A percentile compares a stretch with the other conserved stretches of the same genome.
Evolutionary conservation across 2,329 filamentous ascomycete genomes (phyloP).

Genomic region (Rhynchosporium agropyri): DNA sequence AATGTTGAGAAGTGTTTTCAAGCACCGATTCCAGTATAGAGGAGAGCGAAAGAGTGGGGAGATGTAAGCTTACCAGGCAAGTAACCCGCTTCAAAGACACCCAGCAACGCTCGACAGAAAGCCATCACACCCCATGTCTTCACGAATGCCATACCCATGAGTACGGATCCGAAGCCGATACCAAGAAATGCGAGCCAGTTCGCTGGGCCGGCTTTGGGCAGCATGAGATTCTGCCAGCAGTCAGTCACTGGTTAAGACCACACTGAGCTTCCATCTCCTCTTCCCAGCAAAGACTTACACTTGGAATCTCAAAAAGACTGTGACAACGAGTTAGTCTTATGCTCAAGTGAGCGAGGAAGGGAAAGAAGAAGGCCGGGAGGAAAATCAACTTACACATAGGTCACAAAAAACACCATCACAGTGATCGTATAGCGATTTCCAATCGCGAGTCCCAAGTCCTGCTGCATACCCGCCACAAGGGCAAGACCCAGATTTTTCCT

Average conservation of each 20-base stretch:
- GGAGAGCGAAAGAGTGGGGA: neutral
- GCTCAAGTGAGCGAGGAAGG: neutral
- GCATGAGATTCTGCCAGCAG: slow-evolving; percentile 9
- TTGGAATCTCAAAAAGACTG: slow-evolving; percentile 17
- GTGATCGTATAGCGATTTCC: slow-evolving; percentile 14
- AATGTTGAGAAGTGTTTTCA: too few species aligned
- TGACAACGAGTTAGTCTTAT: neutral
- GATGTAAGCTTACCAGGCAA: slow-evolving; percentile 23
- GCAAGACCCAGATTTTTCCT: slow-evolving; percentile 73
- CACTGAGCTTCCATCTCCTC: neutral
- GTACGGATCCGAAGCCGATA: slow-evolving; percentile 12
- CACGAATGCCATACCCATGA: slow-evolving; percentile 40
- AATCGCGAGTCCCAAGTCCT: slow-evolving; percentile 7
- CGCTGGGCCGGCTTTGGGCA: slow-evolving; percentile 15
- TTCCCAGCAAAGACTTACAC: neutral
- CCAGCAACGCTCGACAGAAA: slow-evolving; percentile 29
- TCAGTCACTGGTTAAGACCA: neutral
- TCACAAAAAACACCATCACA: slow-evolving; percentile 18
- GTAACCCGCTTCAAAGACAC: slow-evolving; percentile 31
- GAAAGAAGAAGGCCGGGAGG: too few species aligned
- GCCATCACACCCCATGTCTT: slow-evolving; percentile 29
- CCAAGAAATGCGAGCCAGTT: slow-evolving; percentile 20
- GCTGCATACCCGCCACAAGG: slow-evolving; percentile 60
- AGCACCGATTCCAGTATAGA: neutral
- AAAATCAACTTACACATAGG: slow-evolving; percentile 7